Conservation (phyloP, 2,329 filamentous ascomycete genomes). For the Aspergillus neotritici region DNA sequence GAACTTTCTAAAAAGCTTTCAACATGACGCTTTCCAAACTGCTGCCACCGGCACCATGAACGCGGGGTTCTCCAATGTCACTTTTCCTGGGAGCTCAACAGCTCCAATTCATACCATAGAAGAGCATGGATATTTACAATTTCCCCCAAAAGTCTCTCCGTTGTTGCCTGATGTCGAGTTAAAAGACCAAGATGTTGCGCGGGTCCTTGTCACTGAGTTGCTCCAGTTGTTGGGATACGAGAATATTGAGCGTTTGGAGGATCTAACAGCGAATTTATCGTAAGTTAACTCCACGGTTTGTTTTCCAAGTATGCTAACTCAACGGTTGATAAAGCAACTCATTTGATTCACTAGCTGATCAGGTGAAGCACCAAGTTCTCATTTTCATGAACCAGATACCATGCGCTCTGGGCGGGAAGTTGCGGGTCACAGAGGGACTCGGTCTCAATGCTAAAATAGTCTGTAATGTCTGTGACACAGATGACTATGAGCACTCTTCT, state of each 20-base stretch:
- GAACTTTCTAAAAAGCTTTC: slow-evolving; percentile 7
- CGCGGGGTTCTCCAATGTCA: too few relatives aligned
- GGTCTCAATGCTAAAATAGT: slow-evolving; percentile 21
- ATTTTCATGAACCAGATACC: slow-evolving; percentile 52
- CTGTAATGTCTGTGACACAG: slow-evolving; percentile 36
- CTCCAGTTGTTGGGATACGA: slow-evolving; percentile 32
- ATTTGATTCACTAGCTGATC: slow-evolving; percentile 47
- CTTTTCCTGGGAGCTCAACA: too few relatives aligned
- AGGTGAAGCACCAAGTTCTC: slow-evolving; percentile 49
- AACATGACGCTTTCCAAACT: too few relatives aligned
- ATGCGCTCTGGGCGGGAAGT: slow-evolving; percentile 50
- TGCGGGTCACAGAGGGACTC: slow-evolving; percentile 30
- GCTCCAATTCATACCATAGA: slow-evolving; percentile 6
- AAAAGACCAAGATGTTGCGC: slow-evolving; percentile 22
- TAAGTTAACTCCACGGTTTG: slow-evolving; percentile 34
- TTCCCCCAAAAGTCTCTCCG: slow-evolving; percentile 33
- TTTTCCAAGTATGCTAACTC: too few relatives aligned
- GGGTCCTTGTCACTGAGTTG: slow-evolving; percentile 31
- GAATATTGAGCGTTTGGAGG: slow-evolving; percentile 30
- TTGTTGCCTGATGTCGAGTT: slow-evolving; percentile 32
- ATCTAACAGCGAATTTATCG: slow-evolving; percentile 43
- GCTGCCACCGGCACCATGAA: too few relatives aligned
- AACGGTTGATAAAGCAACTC: slow-evolving; percentile 24
- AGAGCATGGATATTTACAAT: slow-evolving; percentile 17
- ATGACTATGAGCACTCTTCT: slow-evolving; percentile 13